Evolutionary conservation across 176 grass and related monocot genomes (phyloP).

Genomic region (Zea luxurians): DNA sequence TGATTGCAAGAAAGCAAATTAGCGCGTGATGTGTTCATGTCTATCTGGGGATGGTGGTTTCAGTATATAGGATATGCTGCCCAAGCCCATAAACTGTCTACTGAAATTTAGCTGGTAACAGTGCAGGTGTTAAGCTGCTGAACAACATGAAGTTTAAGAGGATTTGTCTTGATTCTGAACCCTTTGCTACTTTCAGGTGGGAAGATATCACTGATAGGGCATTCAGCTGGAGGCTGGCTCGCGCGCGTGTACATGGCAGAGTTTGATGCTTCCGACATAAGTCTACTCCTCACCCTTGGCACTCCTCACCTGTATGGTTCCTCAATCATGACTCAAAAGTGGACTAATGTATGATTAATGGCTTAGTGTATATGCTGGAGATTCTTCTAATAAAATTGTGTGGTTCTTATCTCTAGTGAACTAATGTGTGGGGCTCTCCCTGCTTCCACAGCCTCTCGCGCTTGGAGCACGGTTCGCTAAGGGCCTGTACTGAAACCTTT

Average conservation of each 20-base stretch:
- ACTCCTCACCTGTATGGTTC: constrained; percentile 74
- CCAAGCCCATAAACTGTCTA: background rate
- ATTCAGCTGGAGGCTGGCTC: constrained; percentile 94
- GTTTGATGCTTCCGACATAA: constrained; percentile 64
- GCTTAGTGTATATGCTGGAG: background rate
- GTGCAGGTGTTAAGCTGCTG: background rate
- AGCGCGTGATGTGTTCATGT: background rate
- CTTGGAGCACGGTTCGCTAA: too few relatives aligned
- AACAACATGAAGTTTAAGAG: background rate
- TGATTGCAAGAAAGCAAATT: background rate
- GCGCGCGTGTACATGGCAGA: constrained; percentile 77
- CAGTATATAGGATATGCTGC: background rate
- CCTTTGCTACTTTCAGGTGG: constrained; percentile 43
- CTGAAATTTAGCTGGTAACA: background rate
- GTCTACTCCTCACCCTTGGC: constrained; percentile 84
- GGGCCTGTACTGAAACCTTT: too few relatives aligned
- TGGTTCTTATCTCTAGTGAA: background rate
- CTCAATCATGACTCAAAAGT: background rate
- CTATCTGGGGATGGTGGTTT: background rate
- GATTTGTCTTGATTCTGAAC: background rate
- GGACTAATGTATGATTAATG: background rate
- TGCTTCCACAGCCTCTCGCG: too few relatives aligned
- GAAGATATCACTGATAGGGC: constrained; percentile 76
- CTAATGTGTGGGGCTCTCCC: too few relatives aligned
- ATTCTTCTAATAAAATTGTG: background rate